Evolutionary conservation across 2,329 filamentous ascomycete genomes (phyloP).

Genomic region (Macrophomina phaseolina): DNA sequence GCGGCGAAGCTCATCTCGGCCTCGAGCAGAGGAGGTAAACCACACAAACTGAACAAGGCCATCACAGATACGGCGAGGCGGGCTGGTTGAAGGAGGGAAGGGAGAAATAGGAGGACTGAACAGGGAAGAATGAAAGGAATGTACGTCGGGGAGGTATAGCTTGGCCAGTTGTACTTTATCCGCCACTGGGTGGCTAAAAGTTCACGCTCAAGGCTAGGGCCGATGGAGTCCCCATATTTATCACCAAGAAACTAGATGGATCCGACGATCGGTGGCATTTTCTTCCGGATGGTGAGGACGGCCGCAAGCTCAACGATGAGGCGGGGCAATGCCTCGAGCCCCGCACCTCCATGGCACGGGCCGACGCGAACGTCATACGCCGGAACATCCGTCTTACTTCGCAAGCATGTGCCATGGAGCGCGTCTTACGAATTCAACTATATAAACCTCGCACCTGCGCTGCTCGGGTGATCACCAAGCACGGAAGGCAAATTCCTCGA

Average conservation of each 20-base stretch:
- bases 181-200: not conserved
- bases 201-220: not conserved
- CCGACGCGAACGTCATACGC: conserved; percentile 1
- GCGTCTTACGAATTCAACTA: not conserved
- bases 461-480: not conserved
- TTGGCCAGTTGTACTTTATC: not conserved
- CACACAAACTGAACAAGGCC: too few relatives aligned
- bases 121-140: not conserved
- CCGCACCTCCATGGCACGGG: not conserved
- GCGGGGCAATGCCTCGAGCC: not conserved
- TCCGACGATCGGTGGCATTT: not conserved
- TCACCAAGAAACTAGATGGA: not conserved
- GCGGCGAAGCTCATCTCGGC: too few relatives aligned
- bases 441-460: not conserved
- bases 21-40: too few relatives aligned
- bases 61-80: too few relatives aligned
- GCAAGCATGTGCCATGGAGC: not conserved
- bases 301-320: conserved; percentile 1
- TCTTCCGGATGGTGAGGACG: not conserved
- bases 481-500: not conserved
- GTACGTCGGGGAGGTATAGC: not conserved
- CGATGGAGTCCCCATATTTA: not conserved
- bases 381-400: not conserved
- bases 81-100: not conserved
- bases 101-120: too few relatives aligned